Conservation (phyloP, 169 alveolate species). For the Plasmodium chabaudi region DNA sequence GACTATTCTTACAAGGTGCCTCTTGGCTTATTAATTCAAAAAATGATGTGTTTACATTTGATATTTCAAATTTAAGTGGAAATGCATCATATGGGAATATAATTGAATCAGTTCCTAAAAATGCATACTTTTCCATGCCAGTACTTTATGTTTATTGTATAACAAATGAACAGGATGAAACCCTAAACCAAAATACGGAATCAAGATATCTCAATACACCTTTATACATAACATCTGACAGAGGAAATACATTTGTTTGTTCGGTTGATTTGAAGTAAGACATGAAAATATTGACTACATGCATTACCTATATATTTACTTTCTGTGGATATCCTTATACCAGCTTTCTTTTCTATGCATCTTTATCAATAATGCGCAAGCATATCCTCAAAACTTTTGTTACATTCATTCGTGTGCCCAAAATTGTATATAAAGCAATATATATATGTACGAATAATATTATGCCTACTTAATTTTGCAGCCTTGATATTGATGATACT, state of each 20-base stretch:
- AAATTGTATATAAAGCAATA: background rate
- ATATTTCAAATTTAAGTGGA: conserved; percentile 29
- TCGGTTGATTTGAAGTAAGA: conserved; percentile 59
- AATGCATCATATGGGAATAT: conserved; percentile 55
- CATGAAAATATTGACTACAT: background rate
- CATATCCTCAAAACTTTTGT: too few species aligned
- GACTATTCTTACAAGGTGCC: conserved; percentile 66
- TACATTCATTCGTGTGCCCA: too few species aligned
- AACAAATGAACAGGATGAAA: conserved; percentile 55
- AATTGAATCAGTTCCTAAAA: conserved; percentile 63
- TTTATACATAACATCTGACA: conserved; percentile 53
- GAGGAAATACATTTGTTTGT: conserved; percentile 67
- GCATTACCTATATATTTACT: background rate
- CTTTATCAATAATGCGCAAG: too few species aligned
- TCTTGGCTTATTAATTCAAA: conserved; percentile 62
- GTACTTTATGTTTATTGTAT: conserved; percentile 53
- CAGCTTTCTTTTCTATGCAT: too few species aligned
- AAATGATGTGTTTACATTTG: conserved; percentile 57
- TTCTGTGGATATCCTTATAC: too few species aligned
- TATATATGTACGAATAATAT: background rate
- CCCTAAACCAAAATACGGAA: conserved; percentile 11
- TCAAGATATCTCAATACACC: conserved; percentile 40
- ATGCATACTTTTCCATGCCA: conserved; percentile 62
- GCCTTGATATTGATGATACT: conserved; percentile 83
- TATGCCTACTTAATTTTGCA: background rate